Base-by-base conservation (phyloP, 371 early-diverging fungal genomes). In the Rhizopus delemar region DNA sequence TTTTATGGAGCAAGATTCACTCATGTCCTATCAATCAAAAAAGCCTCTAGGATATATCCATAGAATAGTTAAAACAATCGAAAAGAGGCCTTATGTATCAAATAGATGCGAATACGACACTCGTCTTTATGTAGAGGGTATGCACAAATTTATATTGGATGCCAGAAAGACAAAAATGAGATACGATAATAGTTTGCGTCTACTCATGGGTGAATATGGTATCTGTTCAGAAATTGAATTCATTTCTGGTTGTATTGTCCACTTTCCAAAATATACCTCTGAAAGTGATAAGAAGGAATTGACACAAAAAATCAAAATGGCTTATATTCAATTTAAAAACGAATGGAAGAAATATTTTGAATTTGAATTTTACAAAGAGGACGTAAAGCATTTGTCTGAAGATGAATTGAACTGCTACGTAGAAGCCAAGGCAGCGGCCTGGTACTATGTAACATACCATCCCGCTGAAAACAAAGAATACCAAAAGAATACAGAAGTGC, bases 361-460 rank as follows among this genome's bases (percentile, higher is more conserved):
- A 53, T 46, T 55, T 32, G 75, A 78, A 38, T 75, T 80, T 8
- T 31, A 48, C 33, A n/a, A 31, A 55, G 56, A 64, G 3, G 34
- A 53, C 0, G 8, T 32, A 15, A n/a, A 34, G 12, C 32, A 45
- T 13, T 11, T 31, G 32, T 6, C 41, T 4, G 41, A 29, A 11
- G 33, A 51, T 16, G 11, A 36, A 46, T 1, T 46, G n/a, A 22
- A 53, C 0, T 31, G 8, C 1, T 11, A 39, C 6, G 32, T 60
- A 13, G 58, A 69, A 32, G 59, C 53, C n/a, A 88, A 86, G 54
- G 90, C 88, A 1, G 81, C 83, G 2, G 87, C 89, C 0, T 89
- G 86, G 89, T 90, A 90, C 52, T 84, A 83, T 35, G 86, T 83
- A 4, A 81, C 86, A 0, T 90, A 90, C 57, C 74, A 83, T 53